Evolutionary conservation across 768 basidiomycete species (phyloP), one percentile per base, ranked within the genome.

Genomic region (Boletus reticuloceps): DNA sequence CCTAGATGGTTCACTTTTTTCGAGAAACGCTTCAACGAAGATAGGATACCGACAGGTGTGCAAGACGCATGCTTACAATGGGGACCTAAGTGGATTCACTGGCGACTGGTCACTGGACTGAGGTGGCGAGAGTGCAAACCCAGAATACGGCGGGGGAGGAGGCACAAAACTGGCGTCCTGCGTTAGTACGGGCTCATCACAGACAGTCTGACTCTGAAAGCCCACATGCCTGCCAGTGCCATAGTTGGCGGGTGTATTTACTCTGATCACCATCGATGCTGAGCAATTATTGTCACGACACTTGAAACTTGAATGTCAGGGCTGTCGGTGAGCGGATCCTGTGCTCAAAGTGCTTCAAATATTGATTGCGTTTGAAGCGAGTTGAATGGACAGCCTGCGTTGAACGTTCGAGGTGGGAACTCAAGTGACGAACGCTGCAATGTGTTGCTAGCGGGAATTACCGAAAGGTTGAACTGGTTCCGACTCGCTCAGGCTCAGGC

Each of bases 111-210:
- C 16, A n/a, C 25, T 40, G 11, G 6, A 10, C 10, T 19, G 54
- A 31, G 55, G 19, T 5, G 5, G 14, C 10, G 51, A 31, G 13
- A 20, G 14, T 11, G 3, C 2, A 42, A 17, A 52, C 14, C 43
- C 55, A 25, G 51, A 14, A 48, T 61, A 62, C 5, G 60, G 47
- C 13, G 59, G 59, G 5, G 60, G 59, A 4, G 51, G 55, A 12
- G 57, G 29, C 5, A 14, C 43, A 10, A 19, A 41, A 37, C 54
- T 60, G 42, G n/a, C 13, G 9, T 17, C 12, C 13, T 31, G 37
- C 3, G 17, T 60, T 25, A 34, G 19, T 27, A 9, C 1, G 12
- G 14, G 29, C 9, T 4, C 0, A 6, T 27, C 14, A 6, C 8
- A 37, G 17, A 19, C 8, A 6, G 14, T 6, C 17, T 31, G 29